Evolutionary conservation across 306 rosid genomes (phyloP), one percentile per base, ranked within the genome.

Genomic region (Luffa acutangula): DNA sequence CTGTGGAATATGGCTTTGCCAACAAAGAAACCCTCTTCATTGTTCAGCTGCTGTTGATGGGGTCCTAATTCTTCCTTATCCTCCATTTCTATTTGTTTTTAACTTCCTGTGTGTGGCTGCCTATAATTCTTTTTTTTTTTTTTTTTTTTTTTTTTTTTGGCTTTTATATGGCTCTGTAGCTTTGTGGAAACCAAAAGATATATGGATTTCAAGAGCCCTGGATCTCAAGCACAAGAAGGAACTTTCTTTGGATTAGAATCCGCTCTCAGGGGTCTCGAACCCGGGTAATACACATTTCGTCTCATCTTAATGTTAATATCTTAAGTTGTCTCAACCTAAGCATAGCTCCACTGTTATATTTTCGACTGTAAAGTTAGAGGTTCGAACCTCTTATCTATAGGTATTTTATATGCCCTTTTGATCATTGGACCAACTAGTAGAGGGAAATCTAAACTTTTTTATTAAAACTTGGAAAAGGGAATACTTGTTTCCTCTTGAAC

Each of bases 211-310:
- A 78, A 85, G 34, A 92, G 81, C 80, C 99, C 97, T 10, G 96
- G 97, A 82, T 95, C 99, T 89, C 99, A 93, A 85, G 97, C 91
- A 31, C 79, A 90, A 79, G 88, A 88, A 43, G 97, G 93, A 51
- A 73, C 91, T 75, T 95, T 93, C 85, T 87, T 93, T 37, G 97
- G 97, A 79, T 60, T 95, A 71, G 97, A 93, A 88, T 88, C 90
- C 82, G 78, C 96, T 59, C 51, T 95, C 0, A 88, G 85, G 86
- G 99, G 97, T 79, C 80, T 95, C 87, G 99, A 89, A 80, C 99
- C 97, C 31, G 96, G 98, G 97, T 93, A 92, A 85, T 77, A 63
- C 1, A 53, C 20, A 34, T 48, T 33, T 75, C 20, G 3, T 39
- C 17, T 13, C 7, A 0, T 57, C 51, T 45, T 46, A 21, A 58